Evolutionary conservation across 257 asterid genomes (phyloP).

Genomic region (Echites panduratus): DNA sequence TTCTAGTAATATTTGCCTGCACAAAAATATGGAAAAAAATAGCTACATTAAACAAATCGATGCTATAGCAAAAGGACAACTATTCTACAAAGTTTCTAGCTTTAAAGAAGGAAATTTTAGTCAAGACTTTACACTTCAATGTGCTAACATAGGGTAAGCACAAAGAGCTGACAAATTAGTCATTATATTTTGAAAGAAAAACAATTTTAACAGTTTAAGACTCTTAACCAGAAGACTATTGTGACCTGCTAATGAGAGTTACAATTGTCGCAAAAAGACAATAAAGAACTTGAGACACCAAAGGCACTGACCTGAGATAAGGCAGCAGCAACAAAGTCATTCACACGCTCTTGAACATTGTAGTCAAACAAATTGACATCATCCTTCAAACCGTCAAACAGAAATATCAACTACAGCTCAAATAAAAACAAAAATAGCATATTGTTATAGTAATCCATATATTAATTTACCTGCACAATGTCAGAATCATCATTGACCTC

Average conservation of each 20-base stretch:
- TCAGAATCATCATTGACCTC: slow-evolving; percentile 76
- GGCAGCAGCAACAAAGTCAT: slow-evolving; percentile 92
- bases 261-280: not conserved
- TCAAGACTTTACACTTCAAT: not conserved
- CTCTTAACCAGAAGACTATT: not conserved
- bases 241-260: not conserved
- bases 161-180: not conserved
- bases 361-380: slow-evolving; percentile 62
- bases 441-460: not conserved
- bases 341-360: slow-evolving; percentile 90
- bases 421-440: slow-evolving; percentile 11
- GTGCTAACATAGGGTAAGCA: not conserved
- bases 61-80: not conserved
- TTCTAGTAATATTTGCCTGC: slow-evolving; percentile 92
- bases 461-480: slow-evolving; percentile 65
- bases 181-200: too few species aligned
- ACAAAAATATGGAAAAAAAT: slow-evolving; percentile 6
- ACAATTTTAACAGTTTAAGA: not conserved
- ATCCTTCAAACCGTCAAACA: slow-evolving; percentile 48
- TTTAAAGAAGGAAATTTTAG: not conserved
- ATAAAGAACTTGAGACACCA: not conserved
- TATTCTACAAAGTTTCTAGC: not conserved
- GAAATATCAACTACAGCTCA: slow-evolving; percentile 20
- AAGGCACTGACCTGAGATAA: slow-evolving; percentile 45
- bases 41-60: not conserved